A percentile compares a stretch with the other conserved stretches of the same genome.
phyloP scores from a whole-genome alignment of 257 asterid species.

The Solanum medicagineum region DNA sequence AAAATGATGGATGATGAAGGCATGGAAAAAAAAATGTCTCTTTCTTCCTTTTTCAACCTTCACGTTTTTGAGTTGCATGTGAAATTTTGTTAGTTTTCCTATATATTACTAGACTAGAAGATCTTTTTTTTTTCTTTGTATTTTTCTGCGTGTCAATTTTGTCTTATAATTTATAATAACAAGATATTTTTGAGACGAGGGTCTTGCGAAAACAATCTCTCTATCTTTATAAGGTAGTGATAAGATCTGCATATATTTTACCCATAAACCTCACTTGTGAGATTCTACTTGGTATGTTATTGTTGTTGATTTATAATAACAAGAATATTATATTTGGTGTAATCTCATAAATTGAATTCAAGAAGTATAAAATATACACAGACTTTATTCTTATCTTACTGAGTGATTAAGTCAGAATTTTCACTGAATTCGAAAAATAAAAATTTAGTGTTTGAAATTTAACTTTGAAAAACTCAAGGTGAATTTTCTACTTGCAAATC shows the following conservation, averaged over 20 bases:
- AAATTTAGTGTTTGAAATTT: not conserved
- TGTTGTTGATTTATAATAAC: too few relatives aligned
- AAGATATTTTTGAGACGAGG: too few relatives aligned
- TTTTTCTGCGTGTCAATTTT: not conserved
- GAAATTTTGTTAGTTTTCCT: not conserved
- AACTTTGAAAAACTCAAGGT: not conserved
- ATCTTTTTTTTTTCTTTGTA: not conserved
- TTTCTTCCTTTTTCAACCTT: not conserved
- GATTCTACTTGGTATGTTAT: too few relatives aligned
- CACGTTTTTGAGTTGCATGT: not conserved
- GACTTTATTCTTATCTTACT: not conserved
- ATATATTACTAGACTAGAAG: not conserved
- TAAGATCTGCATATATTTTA: too few relatives aligned
- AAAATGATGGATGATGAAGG: slow-evolving; percentile 8
- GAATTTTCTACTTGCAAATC: not conserved
- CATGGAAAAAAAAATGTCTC: not conserved
- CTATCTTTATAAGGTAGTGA: too few relatives aligned
- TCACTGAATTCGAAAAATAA: not conserved
- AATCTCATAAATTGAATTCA: not conserved
- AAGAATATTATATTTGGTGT: not conserved
- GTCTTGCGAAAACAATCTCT: too few relatives aligned
- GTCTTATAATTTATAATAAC: not conserved
- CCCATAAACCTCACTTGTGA: too few relatives aligned
- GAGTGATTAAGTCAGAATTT: fast-evolving
- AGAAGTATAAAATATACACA: fast-evolving